A percentile compares a stretch with the other conserved stretches of the same genome.
These are phyloP conservation scores for Coemansia sp. DNA, from an alignment of 192 early-diverging fungal species.

Conservation along the genomic window DNA sequence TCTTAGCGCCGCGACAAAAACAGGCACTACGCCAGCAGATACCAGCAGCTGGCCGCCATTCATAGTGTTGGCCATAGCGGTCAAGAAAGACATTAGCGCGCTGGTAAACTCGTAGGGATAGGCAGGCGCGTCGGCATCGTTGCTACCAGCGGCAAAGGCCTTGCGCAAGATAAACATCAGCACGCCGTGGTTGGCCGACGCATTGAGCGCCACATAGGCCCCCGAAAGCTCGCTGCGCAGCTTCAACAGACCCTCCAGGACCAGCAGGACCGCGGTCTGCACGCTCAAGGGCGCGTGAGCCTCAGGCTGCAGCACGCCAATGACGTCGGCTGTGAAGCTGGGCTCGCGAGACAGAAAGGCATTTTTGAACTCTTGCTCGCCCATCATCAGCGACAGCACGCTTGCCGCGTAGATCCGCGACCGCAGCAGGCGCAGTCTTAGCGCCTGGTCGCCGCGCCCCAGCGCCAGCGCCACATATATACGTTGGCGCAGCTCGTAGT, in stretches of 20 bases:
- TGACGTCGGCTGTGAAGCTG: conserved; percentile 78
- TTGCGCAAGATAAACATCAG: conserved; percentile 83
- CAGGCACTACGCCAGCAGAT: conserved; percentile 86
- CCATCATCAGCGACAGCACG: conserved; percentile 69
- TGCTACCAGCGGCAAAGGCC: conserved; percentile 61
- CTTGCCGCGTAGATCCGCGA: conserved; percentile 81
- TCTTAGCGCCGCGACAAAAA: conserved; percentile 72
- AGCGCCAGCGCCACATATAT: conserved; percentile 74
- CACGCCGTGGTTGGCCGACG: conserved; percentile 91
- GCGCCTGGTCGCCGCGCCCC: conserved; percentile 44
- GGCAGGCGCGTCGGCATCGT: conserved; percentile 25
- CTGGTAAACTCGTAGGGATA: conserved; percentile 76
- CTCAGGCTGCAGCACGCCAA: conserved; percentile 77
- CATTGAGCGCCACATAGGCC: conserved; percentile 85
- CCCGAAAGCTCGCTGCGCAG: conserved; percentile 77
- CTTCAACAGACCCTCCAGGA: conserved; percentile 83
- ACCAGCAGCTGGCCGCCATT: conserved; percentile 89
- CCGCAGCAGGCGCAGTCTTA: conserved; percentile 65
- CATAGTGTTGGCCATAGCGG: conserved; percentile 78
- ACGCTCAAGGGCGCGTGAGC: conserved; percentile 67
- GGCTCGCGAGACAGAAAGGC: conserved; percentile 89
- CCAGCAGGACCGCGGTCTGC: conserved; percentile 81
- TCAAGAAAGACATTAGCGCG: conserved; percentile 78
- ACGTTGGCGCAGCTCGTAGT: conserved; percentile 79
- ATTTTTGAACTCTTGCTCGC: conserved; percentile 61